phyloP scores from a whole-genome alignment of 2,329 filamentous ascomycete genomes.

The Epichloe gansuensis region DNA sequence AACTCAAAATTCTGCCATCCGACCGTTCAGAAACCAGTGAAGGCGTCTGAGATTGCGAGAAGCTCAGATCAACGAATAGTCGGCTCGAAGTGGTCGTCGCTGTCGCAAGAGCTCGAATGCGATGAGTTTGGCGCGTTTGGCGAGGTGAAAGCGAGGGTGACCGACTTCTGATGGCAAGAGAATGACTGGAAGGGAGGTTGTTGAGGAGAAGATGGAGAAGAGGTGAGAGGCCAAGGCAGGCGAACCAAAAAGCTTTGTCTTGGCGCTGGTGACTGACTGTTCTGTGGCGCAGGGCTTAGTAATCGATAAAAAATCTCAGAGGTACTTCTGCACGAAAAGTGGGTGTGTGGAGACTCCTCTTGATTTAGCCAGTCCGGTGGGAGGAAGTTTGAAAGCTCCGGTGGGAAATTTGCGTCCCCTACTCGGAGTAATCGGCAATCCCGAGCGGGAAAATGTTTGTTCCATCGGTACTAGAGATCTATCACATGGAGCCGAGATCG shows the following conservation, averaged over 20 bases:
- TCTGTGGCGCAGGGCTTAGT: not conserved
- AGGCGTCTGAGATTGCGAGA: constrained; percentile 40
- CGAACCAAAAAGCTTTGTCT: constrained; percentile 4
- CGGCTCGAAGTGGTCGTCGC: constrained; percentile 21
- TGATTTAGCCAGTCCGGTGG: too few relatives aligned
- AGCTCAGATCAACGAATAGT: constrained; percentile 25
- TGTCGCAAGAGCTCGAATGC: constrained; percentile 10
- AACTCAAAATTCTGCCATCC: constrained; percentile 15
- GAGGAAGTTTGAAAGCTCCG: too few relatives aligned
- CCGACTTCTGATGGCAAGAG: constrained; percentile 24
- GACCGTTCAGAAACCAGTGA: constrained; percentile 43
- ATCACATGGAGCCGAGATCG: not conserved
- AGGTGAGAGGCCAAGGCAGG: constrained; percentile 1
- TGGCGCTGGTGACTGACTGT: not conserved
- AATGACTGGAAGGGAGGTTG: constrained; percentile 13
- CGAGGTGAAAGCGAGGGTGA: constrained; percentile 16
- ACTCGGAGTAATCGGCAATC: not conserved
- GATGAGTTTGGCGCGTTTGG: constrained; percentile 8
- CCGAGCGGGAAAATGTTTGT: not conserved
- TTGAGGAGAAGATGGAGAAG: constrained; percentile 11
- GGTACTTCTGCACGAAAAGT: too few relatives aligned
- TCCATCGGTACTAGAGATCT: not conserved
- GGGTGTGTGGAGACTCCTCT: too few relatives aligned
- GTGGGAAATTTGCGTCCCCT: too few relatives aligned
- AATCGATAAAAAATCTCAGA: not conserved